Evolutionary conservation across 75 land plant genomes (phyloP).

Genomic region (Cunninghamia lanceolata): DNA sequence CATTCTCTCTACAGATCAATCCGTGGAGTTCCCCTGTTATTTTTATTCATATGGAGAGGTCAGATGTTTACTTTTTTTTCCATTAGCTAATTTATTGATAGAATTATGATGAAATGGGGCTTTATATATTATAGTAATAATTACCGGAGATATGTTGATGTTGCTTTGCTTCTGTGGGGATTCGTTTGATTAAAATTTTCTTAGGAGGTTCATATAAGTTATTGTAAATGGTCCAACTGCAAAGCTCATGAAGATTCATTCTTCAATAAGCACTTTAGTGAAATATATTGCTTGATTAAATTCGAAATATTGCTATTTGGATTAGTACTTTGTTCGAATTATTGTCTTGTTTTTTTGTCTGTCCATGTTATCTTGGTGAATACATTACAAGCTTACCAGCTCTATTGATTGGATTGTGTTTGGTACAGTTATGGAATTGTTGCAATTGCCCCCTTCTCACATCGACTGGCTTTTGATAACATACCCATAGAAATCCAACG

Average conservation of each 20-base stretch:
- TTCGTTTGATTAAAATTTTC: neutral
- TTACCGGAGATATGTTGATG: neutral
- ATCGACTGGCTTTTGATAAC: constrained; percentile 81
- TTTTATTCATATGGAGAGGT: neutral
- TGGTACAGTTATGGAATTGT: constrained; percentile 78
- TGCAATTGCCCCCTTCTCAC: constrained; percentile 93
- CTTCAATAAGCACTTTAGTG: neutral
- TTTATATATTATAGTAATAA: neutral
- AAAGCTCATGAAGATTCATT: neutral
- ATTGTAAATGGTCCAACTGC: neutral
- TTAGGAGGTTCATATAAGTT: neutral
- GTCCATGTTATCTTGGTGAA: neutral
- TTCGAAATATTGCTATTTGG: neutral
- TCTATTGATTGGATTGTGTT: neutral
- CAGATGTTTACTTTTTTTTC: neutral
- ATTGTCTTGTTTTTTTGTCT: neutral
- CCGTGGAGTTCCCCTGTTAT: neutral
- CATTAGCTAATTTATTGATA: neutral
- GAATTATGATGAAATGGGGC: neutral
- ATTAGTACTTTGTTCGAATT: neutral
- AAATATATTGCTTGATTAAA: neutral
- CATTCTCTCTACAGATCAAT: neutral
- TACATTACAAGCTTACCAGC: neutral
- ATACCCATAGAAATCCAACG: constrained; percentile 71
- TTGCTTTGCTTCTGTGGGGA: neutral